Evolutionary conservation across 495 filamentous ascomycete genomes (phyloP), one percentile per base, ranked within the genome.

Genomic region (Poronia punctata): DNA sequence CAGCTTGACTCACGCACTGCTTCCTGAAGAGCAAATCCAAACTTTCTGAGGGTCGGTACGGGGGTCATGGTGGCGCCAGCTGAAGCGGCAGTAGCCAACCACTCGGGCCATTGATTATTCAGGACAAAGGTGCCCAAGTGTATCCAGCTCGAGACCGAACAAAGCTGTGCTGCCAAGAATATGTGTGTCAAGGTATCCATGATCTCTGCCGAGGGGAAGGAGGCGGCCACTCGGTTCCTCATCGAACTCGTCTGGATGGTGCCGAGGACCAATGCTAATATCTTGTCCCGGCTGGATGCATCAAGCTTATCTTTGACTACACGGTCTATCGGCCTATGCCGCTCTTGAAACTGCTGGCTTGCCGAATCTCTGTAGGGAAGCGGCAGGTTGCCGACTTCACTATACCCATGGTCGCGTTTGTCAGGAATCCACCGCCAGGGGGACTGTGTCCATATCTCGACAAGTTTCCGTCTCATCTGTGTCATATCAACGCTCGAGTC

Each of bases 11-110:
- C 37, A 58, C 79, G 65, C 7, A 78, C 70, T 24, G 74, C 70
- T 48, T 84, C 80, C 40, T 80, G 65, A 8, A 84, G 48, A 0
- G 79, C 77, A 50, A 75, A 78, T 1, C 80, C 80, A 20, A 84
- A 65, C 38, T 79, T 78, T 8, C 77, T 65, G 12, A 82, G 60
- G 0, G 79, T 68, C 5, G 66, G 64, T n/a, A 74, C 61, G 0
- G 74, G 64, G 0, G 76, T 74, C 17, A 70, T 49, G 3, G 75
- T 65, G 4, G 79, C 79, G 4, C 71, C 78, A 2, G 71, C 70
- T 3, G 79, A 66, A 19, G 74, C 70, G 4, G 79, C 54, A 5
- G 60, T 65, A 20, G 67, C 70, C 2, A 81, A 54, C 47, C 79
- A 69, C 46, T 80, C 78, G 0, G 80, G 68, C 31, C 70, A 61